Percentiles rank a stretch among this genome's conserved stretches.
These are phyloP conservation scores for Plenodomus lindquistii DNA, from an alignment of 2,329 filamentous ascomycete species.

Conservation along the genomic window DNA sequence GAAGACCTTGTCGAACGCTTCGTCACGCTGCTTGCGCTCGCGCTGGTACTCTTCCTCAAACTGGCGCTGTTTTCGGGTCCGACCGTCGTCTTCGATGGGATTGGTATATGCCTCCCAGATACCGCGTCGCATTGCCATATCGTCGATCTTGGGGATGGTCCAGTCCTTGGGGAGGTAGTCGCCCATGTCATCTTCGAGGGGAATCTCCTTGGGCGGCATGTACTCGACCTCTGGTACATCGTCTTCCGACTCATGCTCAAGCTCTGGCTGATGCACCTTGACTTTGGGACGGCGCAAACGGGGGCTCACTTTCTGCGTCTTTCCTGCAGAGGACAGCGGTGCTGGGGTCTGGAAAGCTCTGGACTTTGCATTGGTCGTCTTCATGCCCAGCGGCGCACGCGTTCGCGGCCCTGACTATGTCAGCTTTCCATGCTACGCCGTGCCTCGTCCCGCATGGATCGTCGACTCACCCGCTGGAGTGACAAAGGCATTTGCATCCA, in stretches of 20 bases:
- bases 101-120: constrained; percentile 56
- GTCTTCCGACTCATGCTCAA: constrained; percentile 55
- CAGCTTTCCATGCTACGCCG: not conserved
- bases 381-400: constrained; percentile 85
- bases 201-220: constrained; percentile 70
- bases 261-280: constrained; percentile 66
- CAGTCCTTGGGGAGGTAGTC: constrained; percentile 61
- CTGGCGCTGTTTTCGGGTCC: constrained; percentile 65
- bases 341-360: constrained; percentile 68
- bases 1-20: constrained; percentile 68
- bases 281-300: constrained; percentile 59
- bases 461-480: constrained; percentile 77
- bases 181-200: constrained; percentile 71
- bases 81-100: constrained; percentile 68
- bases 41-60: constrained; percentile 50
- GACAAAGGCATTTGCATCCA: constrained; percentile 67
- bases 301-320: constrained; percentile 67
- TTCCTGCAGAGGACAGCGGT: constrained; percentile 61
- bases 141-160: constrained; percentile 56
- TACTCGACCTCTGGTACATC: constrained; percentile 83
- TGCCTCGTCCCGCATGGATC: constrained; percentile 2
- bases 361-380: constrained; percentile 93
- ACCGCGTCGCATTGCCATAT: constrained; percentile 58
- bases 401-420: constrained; percentile 50
- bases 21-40: constrained; percentile 61